Evolutionary conservation across 805 yeast genomes (phyloP).

Genomic region (Saccharomycodes ludwigii): DNA sequence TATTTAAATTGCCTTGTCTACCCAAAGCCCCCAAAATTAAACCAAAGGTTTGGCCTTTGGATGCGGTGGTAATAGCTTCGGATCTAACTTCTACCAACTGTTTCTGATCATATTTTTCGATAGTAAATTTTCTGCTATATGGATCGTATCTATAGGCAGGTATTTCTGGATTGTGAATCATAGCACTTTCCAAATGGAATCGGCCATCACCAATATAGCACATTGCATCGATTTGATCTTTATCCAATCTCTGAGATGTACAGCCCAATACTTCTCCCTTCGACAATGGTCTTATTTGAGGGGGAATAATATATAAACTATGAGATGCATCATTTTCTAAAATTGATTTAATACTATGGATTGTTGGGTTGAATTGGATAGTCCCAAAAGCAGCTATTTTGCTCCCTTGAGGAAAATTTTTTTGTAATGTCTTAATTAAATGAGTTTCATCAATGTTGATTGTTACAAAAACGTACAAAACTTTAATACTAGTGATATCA

Average conservation of each 20-base stretch:
- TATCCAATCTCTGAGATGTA: constrained; percentile 73
- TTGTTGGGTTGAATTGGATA: constrained; percentile 90
- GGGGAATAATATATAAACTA: constrained; percentile 57
- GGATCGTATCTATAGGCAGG: constrained; percentile 95
- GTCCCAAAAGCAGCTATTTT: constrained; percentile 85
- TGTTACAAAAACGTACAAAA: constrained; percentile 90
- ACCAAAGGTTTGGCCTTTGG: constrained; percentile 55
- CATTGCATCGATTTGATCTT: constrained; percentile 60
- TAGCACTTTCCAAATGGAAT: constrained; percentile 87
- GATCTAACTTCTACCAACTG: constrained; percentile 66
- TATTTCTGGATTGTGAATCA: constrained; percentile 91
- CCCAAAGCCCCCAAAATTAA: constrained; percentile 88
- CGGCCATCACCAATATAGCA: constrained; percentile 93
- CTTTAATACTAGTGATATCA: constrained; percentile 81
- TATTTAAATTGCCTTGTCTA: constrained; percentile 81
- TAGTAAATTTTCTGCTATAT: constrained; percentile 79
- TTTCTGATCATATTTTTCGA: constrained; percentile 77
- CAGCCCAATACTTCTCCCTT: constrained; percentile 96
- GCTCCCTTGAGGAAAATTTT: constrained; percentile 53
- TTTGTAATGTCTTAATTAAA: constrained; percentile 59
- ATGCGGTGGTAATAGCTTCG: constrained; percentile 60
- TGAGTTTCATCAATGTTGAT: constrained; percentile 80
- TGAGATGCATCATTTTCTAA: constrained; percentile 35
- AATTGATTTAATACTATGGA: constrained; percentile 62
- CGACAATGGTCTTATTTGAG: constrained; percentile 85